phyloP scores from a whole-genome alignment of 1,284 basidiomycete genomes.

The Golubevia pallescens region DNA sequence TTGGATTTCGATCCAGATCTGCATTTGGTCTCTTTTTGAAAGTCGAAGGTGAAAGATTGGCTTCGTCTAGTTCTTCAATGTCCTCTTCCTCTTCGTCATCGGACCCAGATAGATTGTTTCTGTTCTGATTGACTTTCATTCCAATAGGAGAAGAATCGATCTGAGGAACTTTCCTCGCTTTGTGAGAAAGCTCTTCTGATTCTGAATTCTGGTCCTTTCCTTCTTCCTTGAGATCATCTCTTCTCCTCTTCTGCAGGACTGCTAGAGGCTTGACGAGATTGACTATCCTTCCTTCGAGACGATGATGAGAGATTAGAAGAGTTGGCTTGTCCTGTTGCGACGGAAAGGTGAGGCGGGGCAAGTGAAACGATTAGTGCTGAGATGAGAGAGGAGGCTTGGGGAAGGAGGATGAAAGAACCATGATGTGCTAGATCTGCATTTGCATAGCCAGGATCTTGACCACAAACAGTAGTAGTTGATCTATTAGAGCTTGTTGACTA shows the following conservation, averaged over 20 bases:
- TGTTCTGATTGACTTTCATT: background rate
- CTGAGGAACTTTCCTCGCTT: background rate
- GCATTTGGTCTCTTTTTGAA: background rate
- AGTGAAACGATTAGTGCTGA: no score
- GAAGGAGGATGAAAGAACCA: no score
- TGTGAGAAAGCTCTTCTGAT: background rate
- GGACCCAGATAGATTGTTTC: constrained; percentile 1
- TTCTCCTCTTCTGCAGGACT: constrained; percentile 38
- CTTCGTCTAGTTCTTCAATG: background rate
- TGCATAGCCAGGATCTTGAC: no score
- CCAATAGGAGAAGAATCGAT: constrained; percentile 4
- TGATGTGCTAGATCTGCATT: no score
- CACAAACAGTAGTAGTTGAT: no score
- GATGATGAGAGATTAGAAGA: constrained; percentile 81
- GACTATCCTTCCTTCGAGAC: constrained; percentile 84
- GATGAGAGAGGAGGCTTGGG: no score
- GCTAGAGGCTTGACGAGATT: constrained; percentile 67
- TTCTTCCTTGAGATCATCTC: constrained; percentile 5
- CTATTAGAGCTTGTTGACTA: no score
- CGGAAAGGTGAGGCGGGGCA: no score
- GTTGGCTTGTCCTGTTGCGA: constrained; percentile 79
- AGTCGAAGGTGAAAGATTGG: background rate
- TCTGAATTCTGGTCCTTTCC: constrained; percentile 3
- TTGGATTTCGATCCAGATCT: background rate
- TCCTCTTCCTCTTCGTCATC: constrained; percentile 13